These are phyloP conservation scores for Colletotrichum sp. DNA, from an alignment of 2,329 filamentous ascomycete genomes.

Conservation along the genomic window DNA sequence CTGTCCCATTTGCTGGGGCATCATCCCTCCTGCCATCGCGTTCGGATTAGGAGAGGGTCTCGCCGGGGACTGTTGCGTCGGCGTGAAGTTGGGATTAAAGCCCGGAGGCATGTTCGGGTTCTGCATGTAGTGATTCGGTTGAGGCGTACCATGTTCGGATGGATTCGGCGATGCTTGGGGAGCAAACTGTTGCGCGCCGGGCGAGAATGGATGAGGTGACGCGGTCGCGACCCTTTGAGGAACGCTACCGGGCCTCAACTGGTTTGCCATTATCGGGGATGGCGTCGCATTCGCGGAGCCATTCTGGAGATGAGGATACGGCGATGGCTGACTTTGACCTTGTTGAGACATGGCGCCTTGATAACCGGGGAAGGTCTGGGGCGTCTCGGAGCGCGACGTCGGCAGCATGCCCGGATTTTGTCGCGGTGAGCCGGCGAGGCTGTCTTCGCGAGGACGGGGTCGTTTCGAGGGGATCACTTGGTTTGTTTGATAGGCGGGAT, in stretches of 20 bases:
- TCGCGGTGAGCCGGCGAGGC: slow-evolving; percentile 80
- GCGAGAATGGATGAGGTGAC: slow-evolving; percentile 90
- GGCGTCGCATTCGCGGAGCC: slow-evolving; percentile 86
- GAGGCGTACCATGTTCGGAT: slow-evolving; percentile 78
- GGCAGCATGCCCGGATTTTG: slow-evolving; percentile 77
- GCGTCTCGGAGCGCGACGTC: slow-evolving; percentile 89
- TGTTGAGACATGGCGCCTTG: slow-evolving; percentile 68
- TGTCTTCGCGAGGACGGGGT: slow-evolving; percentile 81
- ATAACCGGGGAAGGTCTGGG: slow-evolving; percentile 80
- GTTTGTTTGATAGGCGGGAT: slow-evolving; percentile 82
- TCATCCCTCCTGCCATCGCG: slow-evolving; percentile 59
- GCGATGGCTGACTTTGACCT: slow-evolving; percentile 68
- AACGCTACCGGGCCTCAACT: slow-evolving; percentile 72
- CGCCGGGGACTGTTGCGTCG: slow-evolving; percentile 60
- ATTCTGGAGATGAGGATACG: slow-evolving; percentile 84
- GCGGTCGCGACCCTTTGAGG: slow-evolving; percentile 87
- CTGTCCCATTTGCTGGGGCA: slow-evolving; percentile 52
- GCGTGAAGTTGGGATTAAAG: slow-evolving; percentile 64
- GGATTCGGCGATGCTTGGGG: slow-evolving; percentile 77
- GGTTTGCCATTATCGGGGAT: slow-evolving; percentile 89
- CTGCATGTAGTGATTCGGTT: slow-evolving; percentile 73
- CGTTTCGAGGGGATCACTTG: slow-evolving; percentile 90
- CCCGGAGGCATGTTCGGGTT: slow-evolving; percentile 60
- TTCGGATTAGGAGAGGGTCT: slow-evolving; percentile 61
- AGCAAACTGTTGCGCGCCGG: slow-evolving; percentile 74